Evolutionary conservation across 2,329 filamentous ascomycete genomes (phyloP).

Genomic region (Talaromyces sp.): DNA sequence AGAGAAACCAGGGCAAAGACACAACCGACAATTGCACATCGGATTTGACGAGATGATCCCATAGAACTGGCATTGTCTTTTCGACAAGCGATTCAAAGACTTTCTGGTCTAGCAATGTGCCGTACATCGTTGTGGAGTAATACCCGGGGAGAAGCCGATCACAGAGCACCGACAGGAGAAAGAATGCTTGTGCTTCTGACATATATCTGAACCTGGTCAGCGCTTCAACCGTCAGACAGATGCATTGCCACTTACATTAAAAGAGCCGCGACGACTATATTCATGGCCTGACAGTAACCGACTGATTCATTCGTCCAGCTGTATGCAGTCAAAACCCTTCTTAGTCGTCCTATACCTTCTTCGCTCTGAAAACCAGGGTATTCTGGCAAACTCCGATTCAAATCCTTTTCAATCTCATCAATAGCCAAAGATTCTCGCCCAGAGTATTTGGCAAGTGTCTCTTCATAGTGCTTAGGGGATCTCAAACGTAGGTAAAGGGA

Average conservation of each 20-base stretch:
- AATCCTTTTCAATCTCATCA: conserved; percentile 97
- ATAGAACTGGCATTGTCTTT: conserved; percentile 96
- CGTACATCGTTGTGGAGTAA: conserved; percentile 99
- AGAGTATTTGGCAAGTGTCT: conserved; percentile 78
- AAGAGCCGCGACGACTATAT: conserved; percentile 96
- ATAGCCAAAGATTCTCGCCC: conserved; percentile 90
- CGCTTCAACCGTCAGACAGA: not conserved
- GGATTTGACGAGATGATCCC: conserved; percentile 95
- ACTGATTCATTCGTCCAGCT: conserved; percentile 96
- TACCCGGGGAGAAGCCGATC: conserved; percentile 92
- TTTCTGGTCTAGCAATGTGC: conserved; percentile 90
- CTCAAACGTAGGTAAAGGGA: conserved; percentile 85
- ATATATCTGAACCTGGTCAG: conserved; percentile 64
- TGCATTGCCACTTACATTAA: conserved; percentile 64
- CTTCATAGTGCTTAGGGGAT: conserved; percentile 74
- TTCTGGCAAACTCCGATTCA: conserved; percentile 93
- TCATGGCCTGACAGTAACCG: conserved; percentile 99
- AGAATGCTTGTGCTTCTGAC: conserved; percentile 94
- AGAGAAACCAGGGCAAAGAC: conserved; percentile 95
- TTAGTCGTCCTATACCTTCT: conserved; percentile 84
- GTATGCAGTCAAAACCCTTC: conserved; percentile 90
- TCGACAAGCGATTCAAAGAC: conserved; percentile 98
- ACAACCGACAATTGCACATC: conserved; percentile 97
- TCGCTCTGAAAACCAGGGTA: conserved; percentile 97
- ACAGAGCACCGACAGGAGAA: conserved; percentile 83